Conservation (phyloP, 1,284 basidiomycete genomes). For the Phlebopus sp. region DNA sequence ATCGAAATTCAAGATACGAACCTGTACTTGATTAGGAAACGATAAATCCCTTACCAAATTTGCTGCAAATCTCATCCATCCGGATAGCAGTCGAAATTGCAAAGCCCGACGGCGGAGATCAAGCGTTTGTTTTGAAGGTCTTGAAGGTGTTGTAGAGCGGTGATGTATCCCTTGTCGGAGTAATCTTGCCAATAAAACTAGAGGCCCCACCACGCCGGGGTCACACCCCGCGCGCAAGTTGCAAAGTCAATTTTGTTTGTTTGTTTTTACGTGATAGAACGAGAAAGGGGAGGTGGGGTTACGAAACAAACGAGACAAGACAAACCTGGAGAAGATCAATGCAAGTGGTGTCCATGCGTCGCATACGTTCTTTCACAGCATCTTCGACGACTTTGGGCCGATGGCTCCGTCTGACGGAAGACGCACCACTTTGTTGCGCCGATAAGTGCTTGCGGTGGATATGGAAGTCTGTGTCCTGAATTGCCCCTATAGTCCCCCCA, state of each 20-base stretch:
- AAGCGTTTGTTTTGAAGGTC: constrained; percentile 60
- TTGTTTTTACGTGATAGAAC: neutral
- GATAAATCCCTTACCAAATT: constrained; percentile 62
- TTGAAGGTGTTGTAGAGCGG: constrained; percentile 56
- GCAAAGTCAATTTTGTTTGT: constrained; percentile 2
- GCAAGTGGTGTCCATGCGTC: constrained; percentile 44
- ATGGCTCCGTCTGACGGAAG: constrained; percentile 54
- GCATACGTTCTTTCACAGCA: constrained; percentile 67
- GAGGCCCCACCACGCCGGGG: no score
- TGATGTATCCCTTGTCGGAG: constrained; percentile 63
- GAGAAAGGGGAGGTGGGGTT: no score
- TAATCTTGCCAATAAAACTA: constrained; percentile 86
- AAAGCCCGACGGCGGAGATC: constrained; percentile 68
- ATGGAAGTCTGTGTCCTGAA: constrained; percentile 46
- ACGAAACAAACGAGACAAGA: no score
- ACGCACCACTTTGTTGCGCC: constrained; percentile 84
- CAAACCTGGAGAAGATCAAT: constrained; percentile 76
- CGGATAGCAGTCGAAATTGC: constrained; percentile 76
- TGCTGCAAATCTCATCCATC: constrained; percentile 76
- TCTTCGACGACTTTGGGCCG: constrained; percentile 56
- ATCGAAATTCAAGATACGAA: constrained; percentile 31
- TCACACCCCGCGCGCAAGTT: no score
- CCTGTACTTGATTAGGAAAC: constrained; percentile 84
- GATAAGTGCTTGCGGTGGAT: constrained; percentile 44
- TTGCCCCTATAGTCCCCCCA: constrained; percentile 59